phyloP scores from a whole-genome alignment of 768 basidiomycete species.

The Naganishia vaughanmartiniae region DNA sequence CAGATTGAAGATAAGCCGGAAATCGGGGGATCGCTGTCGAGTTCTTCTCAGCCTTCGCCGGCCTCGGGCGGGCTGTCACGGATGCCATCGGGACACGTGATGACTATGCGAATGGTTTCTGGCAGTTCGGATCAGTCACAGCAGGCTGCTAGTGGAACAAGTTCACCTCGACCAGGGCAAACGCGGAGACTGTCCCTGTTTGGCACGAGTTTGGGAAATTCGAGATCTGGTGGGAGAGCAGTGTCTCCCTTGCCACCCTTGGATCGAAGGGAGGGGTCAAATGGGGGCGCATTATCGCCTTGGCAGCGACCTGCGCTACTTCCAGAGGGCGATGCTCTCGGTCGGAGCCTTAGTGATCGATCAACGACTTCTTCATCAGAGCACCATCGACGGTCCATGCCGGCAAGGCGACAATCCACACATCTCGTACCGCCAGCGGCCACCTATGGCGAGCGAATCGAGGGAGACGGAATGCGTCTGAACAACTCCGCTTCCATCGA shows the following conservation, averaged over 20 bases:
- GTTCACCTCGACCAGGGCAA: conserved; percentile 19
- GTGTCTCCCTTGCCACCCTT: conserved; percentile 23
- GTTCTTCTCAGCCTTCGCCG: conserved; percentile 31
- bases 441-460: neutral
- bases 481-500: conserved; percentile 30
- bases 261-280: neutral
- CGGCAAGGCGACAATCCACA: conserved; percentile 25
- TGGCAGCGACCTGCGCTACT: neutral
- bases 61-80: conserved; percentile 30
- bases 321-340: conserved; percentile 14
- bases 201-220: neutral
- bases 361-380: conserved; percentile 26
- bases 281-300: neutral
- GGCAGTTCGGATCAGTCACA: conserved; percentile 15
- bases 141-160: neutral
- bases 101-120: conserved; percentile 23
- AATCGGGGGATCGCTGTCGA: conserved; percentile 18
- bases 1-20: conserved; percentile 28
- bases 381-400: neutral
- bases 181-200: conserved; percentile 27
- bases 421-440: conserved; percentile 19
- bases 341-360: conserved; percentile 30
- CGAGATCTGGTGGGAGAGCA: conserved; percentile 5
- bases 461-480: neutral
- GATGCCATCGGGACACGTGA: conserved; percentile 25